These are phyloP conservation scores for Fusarium praegraminearum DNA, from an alignment of 2,329 filamentous ascomycete species.

Conservation along the genomic window DNA sequence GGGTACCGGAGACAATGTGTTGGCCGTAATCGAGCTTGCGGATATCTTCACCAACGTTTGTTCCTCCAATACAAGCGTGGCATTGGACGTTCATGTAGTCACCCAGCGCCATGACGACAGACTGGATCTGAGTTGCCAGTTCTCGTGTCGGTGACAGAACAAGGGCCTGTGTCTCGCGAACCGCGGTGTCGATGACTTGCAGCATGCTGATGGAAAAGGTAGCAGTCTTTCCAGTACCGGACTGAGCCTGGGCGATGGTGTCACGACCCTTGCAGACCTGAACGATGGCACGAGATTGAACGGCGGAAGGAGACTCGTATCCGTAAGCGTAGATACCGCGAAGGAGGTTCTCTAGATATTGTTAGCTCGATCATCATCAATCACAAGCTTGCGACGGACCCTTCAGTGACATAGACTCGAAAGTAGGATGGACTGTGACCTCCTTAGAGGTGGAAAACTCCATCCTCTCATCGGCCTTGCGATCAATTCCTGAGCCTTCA, in stretches of 20 bases:
- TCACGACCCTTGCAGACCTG: constrained; percentile 99
- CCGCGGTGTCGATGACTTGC: constrained; percentile 93
- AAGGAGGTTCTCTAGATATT: constrained; percentile 80
- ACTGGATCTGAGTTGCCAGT: constrained; percentile 97
- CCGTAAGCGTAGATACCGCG: constrained; percentile 98
- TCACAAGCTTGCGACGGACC: constrained; percentile 56
- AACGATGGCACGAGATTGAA: constrained; percentile 97
- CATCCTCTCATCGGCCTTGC: constrained; percentile 94
- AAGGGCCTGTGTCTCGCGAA: constrained; percentile 92
- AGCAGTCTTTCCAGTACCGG: constrained; percentile 95
- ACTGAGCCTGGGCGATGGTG: constrained; percentile 98
- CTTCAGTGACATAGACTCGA: constrained; percentile 97
- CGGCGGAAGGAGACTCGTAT: constrained; percentile 97
- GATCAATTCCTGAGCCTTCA: constrained; percentile 84
- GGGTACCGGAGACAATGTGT: constrained; percentile 96
- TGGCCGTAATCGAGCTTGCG: constrained; percentile 97
- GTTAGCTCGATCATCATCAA: constrained; percentile 26
- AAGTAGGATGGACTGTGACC: constrained; percentile 93
- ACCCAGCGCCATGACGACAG: constrained; percentile 98
- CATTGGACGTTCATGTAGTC: constrained; percentile 99
- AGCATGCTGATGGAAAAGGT: constrained; percentile 97
- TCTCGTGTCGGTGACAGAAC: constrained; percentile 97
- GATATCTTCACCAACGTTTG: constrained; percentile 97
- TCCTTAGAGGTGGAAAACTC: constrained; percentile 99
- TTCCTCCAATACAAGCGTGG: constrained; percentile 97